These are phyloP conservation scores for Pseudonectria buxi DNA, from an alignment of 2,329 filamentous ascomycete species.

Conservation along the genomic window DNA sequence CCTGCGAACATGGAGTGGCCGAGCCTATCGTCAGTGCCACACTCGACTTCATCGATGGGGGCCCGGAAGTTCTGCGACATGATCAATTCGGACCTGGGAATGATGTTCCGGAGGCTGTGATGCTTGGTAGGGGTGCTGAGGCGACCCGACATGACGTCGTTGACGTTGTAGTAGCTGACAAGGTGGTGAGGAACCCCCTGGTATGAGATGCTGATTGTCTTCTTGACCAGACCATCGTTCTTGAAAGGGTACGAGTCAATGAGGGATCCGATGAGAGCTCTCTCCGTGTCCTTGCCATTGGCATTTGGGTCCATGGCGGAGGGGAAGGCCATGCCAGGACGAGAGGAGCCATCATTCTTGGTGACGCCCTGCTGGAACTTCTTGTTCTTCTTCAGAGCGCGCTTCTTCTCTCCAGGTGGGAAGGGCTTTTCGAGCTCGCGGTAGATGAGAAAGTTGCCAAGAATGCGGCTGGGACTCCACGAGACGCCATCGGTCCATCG, in stretches of 20 bases:
- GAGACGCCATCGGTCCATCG: constrained; percentile 88
- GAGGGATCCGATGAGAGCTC: constrained; percentile 65
- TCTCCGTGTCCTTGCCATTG: constrained; percentile 25
- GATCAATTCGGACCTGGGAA: constrained; percentile 52
- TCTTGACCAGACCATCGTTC: constrained; percentile 75
- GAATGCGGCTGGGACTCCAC: constrained; percentile 83
- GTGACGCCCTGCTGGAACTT: constrained; percentile 27
- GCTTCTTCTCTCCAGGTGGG: constrained; percentile 77
- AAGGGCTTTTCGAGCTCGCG: constrained; percentile 74
- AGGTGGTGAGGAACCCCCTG: constrained; percentile 74
- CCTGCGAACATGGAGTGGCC: constrained; percentile 4
- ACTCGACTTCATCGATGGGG: constrained; percentile 55
- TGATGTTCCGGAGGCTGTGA: constrained; percentile 29
- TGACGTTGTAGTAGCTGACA: constrained; percentile 80
- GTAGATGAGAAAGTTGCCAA: constrained; percentile 81
- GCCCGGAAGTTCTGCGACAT: constrained; percentile 60
- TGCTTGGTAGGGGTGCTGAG: constrained; percentile 54
- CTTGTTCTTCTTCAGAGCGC: constrained; percentile 65
- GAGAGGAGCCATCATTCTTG: constrained; percentile 26
- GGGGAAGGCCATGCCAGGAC: constrained; percentile 12
- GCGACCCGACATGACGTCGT: constrained; percentile 62
- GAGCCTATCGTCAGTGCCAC: constrained; percentile 9
- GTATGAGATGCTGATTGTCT: constrained; percentile 78
- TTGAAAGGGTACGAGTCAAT: constrained; percentile 91
- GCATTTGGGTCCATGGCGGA: constrained; percentile 10